A percentile compares a stretch with the other conserved stretches of the same genome.
Evolutionary conservation across 108 stramenopile genomes (phyloP).

Genomic region (Nitzschia sp.): DNA sequence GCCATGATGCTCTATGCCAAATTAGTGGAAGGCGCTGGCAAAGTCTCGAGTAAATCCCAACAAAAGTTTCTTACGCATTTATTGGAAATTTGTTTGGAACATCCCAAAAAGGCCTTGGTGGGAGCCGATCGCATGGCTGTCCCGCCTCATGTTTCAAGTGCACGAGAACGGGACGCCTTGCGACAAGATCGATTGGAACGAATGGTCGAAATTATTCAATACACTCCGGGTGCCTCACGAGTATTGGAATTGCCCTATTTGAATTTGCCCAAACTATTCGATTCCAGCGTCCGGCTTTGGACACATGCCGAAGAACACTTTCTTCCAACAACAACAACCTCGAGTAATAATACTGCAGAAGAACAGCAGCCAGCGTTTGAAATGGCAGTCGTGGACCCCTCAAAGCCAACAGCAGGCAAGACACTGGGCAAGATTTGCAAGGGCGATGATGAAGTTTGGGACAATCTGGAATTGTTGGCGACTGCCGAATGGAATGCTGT

Average conservation of each 20-base stretch:
- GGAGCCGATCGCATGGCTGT: conserved; percentile 78
- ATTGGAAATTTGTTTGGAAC: conserved; percentile 72
- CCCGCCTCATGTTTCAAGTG: conserved; percentile 25
- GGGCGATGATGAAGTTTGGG: conserved; percentile 54
- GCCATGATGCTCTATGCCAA: conserved; percentile 78
- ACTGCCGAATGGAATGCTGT: conserved; percentile 63
- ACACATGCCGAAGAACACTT: conserved; percentile 41
- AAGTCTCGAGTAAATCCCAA: conserved; percentile 77
- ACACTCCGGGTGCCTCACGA: conserved; percentile 48
- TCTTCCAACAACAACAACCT: conserved; percentile 16
- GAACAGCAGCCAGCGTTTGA: not conserved
- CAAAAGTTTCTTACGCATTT: conserved; percentile 83
- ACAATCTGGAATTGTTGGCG: conserved; percentile 61
- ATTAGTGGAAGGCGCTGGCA: conserved; percentile 66
- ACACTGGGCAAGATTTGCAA: conserved; percentile 29
- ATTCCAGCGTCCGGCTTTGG: conserved; percentile 60
- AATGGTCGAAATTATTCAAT: conserved; percentile 49
- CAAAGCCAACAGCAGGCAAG: too few species aligned
- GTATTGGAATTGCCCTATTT: conserved; percentile 77
- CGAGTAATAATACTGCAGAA: conserved; percentile 28
- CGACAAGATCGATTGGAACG: conserved; percentile 40
- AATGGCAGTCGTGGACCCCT: too few species aligned
- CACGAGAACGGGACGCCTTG: conserved; percentile 20
- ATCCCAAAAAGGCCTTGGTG: conserved; percentile 64
- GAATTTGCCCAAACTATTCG: conserved; percentile 63